Evolutionary conservation across 108 stramenopile genomes (phyloP), one percentile per base, ranked within the genome.

Genomic region (Nannochloropsis gaditana): DNA sequence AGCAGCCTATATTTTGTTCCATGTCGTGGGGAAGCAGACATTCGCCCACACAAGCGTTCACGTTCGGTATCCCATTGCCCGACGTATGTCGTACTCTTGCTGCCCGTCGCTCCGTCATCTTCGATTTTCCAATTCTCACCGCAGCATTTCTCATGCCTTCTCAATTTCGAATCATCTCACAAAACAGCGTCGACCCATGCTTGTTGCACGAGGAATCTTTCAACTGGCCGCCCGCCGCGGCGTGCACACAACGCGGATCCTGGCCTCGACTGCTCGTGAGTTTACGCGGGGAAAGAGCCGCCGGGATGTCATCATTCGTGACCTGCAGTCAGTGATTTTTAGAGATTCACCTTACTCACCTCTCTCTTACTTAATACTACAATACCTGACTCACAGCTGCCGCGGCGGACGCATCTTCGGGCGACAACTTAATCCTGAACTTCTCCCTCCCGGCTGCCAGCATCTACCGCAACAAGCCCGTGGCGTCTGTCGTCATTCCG

Each of bases 381-480:
- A 73, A 6, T 6, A n/a, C 59, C 59, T 31, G 31, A 50, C 2
- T 73, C 19, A 73, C 59, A 73, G 59, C 59, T 3, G 59, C 59
- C 19, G 59, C 59, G 15, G 59, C 59, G 59, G 59, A 73, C 59
- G 19, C 59, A n/a, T 15, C 59, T 2, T 15, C 59, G 19, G 59
- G 59, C 5, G 59, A 73, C 3, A 73, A 73, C 59, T n/a, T 73
- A n/a, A 73, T 73, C 59, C 59, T 73, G 59, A 73, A 73, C 59
- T 73, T 73, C 59, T 73, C 59, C n/a, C 59, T 73, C 8, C 59
- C 59, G 59, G 59, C 59, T 73, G 59, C 59, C 6, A 73, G 59
- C 59, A 73, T 73, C 59, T 73, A 73, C 59, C 59, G 59, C 59
- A 73, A 73, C 59, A 73, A 73, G 59, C 59, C 59, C n/a, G 59